Evolutionary conservation across 805 yeast species (phyloP).

Genomic region (Candida ipomoeae): DNA sequence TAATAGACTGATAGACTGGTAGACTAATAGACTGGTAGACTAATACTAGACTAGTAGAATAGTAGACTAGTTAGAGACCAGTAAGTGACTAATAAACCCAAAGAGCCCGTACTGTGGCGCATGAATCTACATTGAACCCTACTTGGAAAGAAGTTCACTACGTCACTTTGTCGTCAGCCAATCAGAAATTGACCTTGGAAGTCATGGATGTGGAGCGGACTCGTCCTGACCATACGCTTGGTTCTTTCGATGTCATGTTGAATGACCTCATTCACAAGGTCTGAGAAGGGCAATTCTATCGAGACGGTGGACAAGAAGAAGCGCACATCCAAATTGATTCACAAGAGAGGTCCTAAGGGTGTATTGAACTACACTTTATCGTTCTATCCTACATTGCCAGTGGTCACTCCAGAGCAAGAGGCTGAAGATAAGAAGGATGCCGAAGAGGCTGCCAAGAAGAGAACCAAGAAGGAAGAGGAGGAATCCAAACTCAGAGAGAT

Average conservation of each 20-base stretch:
- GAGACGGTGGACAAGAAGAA: slow-evolving; percentile 54
- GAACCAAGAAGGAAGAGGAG: slow-evolving; percentile 27
- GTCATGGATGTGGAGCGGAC: slow-evolving; percentile 85
- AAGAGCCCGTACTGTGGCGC: slow-evolving; percentile 70
- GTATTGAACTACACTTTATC: slow-evolving; percentile 65
- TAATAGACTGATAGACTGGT: too few relatives aligned
- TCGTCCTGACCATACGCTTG: slow-evolving; percentile 83
- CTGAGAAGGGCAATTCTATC: slow-evolving; percentile 57
- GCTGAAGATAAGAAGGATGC: slow-evolving; percentile 36
- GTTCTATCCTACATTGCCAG: slow-evolving; percentile 80
- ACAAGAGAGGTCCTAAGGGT: slow-evolving; percentile 84
- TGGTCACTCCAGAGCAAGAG: slow-evolving; percentile 71
- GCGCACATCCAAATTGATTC: slow-evolving; percentile 60
- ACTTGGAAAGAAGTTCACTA: slow-evolving; percentile 81
- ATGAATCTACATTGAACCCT: slow-evolving; percentile 68
- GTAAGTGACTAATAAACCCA: too few relatives aligned
- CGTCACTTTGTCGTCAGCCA: slow-evolving; percentile 75
- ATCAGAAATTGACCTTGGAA: slow-evolving; percentile 79
- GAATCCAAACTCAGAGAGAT: slow-evolving; percentile 10
- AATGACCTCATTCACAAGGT: slow-evolving; percentile 63
- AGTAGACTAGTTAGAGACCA: too few relatives aligned
- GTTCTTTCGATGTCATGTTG: slow-evolving; percentile 69
- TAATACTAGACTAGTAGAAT: too few relatives aligned
- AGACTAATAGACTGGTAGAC: too few relatives aligned
- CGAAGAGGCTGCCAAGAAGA: slow-evolving; percentile 24